phyloP scores from a whole-genome alignment of 371 early-diverging fungal genomes.

The Pancytospora philotis region DNA sequence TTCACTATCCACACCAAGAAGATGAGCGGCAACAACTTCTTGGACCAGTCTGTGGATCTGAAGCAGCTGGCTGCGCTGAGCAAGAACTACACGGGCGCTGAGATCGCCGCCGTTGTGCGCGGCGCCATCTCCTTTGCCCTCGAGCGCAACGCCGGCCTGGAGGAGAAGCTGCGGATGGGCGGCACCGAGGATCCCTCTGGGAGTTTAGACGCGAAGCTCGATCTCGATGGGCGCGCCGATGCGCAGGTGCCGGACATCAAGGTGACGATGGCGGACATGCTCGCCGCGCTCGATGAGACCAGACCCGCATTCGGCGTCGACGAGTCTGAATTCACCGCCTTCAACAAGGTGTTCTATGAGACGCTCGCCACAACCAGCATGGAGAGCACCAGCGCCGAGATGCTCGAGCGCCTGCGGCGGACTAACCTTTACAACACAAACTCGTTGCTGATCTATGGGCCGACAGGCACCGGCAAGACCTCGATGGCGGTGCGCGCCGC shows the following conservation, averaged over 20 bases:
- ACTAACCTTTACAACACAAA: constrained; percentile 72
- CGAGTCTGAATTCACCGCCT: constrained; percentile 67
- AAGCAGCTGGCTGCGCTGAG: constrained; percentile 74
- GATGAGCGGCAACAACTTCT: constrained; percentile 73
- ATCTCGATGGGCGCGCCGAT: background rate
- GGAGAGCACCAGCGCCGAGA: constrained; percentile 66
- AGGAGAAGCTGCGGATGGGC: constrained; percentile 20
- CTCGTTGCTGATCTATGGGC: constrained; percentile 88
- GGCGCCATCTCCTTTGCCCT: constrained; percentile 96
- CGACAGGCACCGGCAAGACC: constrained; percentile 98
- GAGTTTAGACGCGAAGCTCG: no score
- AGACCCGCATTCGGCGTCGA: constrained; percentile 89
- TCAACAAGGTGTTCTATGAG: constrained; percentile 66
- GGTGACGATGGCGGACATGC: constrained; percentile 78
- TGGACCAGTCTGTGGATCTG: constrained; percentile 76
- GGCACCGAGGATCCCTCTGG: no score
- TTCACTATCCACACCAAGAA: constrained; percentile 67
- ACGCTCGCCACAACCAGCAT: constrained; percentile 71
- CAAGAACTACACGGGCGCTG: constrained; percentile 98
- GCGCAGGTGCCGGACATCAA: constrained; percentile 62
- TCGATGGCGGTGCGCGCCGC: constrained; percentile 88
- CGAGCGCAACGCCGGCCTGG: constrained; percentile 77
- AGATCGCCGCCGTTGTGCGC: constrained; percentile 88
- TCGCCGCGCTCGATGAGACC: constrained; percentile 84
- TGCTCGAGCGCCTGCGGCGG: constrained; percentile 61